Base-by-base conservation (phyloP, 2,329 filamentous ascomycete genomes). In the Hirsutella minnesotensis region DNA sequence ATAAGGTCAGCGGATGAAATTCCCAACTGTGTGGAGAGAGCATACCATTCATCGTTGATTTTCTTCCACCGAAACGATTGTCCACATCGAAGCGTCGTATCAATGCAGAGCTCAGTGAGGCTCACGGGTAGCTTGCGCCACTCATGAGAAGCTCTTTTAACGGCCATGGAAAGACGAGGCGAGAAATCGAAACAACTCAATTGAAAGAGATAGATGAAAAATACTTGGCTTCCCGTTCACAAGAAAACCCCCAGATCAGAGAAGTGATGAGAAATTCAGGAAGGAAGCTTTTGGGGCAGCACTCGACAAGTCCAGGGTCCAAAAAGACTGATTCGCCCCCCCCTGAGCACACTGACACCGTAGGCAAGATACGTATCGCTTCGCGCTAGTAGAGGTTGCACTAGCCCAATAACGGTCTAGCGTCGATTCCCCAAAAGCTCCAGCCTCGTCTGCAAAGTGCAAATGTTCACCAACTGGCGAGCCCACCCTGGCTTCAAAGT, bases 31-130 rank as follows among this genome's bases (percentile, higher is more conserved):
- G 1, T 13, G 5, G 4, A 33, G 15, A 12, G 40, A 1, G 19
- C 19, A 49, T 54, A 85, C 92, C 92, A 98, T 69, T 90, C 83
- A 59, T 89, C 79, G 36, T 79, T 75, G 39, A 86, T 77, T 58
- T 89, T 88, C 47, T 82, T 83, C 92, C 92, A 98, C 68, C 90
- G 81, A 54, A 98, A 98, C 1, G 90, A 95, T 61, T 98, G 92
- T 3, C 92, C 92, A 60, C 92, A 98, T 48, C 90, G 81, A 29
- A 98, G 69, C 0, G 88, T 95, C 0, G 90, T 98, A 54, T 95
- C 87, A 51, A 98, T 88, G 59, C 87, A 95, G 4, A 98, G 75
- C 59, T 98, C 92, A 4, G 81, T 77, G 29, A 95, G 66, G 47
- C 73, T 84, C 34, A 95, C 68, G 20, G 92, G 88, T 51, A 98